These are phyloP conservation scores for Picochlorum sp. DNA, from an alignment of 139 green algal genomes.

Conservation along the genomic window DNA sequence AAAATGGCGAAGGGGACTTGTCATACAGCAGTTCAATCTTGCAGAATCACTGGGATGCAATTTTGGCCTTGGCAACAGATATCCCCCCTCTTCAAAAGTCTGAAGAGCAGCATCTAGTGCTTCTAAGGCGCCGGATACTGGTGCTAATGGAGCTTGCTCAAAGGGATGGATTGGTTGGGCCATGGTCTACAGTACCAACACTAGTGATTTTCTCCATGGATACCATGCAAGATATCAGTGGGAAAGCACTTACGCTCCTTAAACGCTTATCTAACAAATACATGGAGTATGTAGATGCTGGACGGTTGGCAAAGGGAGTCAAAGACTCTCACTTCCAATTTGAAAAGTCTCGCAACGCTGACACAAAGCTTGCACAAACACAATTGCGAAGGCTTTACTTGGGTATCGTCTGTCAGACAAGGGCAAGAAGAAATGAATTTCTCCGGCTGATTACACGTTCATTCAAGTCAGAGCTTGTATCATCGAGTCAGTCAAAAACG, in stretches of 20 bases:
- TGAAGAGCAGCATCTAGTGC: neutral
- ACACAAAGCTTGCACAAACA: neutral
- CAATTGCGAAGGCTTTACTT: neutral
- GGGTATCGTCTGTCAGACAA: neutral
- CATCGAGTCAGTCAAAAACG: neutral
- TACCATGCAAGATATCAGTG: constrained; percentile 20
- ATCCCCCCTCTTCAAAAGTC: neutral
- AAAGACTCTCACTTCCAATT: neutral
- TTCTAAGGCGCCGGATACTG: neutral
- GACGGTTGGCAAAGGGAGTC: constrained; percentile 1
- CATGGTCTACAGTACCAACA: constrained; percentile 48
- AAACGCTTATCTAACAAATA: constrained; percentile 8
- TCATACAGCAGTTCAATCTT: constrained; percentile 29
- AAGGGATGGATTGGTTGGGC: constrained; percentile 52
- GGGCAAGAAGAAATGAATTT: neutral
- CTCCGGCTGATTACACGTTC: neutral
- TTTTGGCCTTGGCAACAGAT: constrained; percentile 46
- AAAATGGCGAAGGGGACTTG: constrained; percentile 56
- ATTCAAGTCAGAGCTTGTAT: neutral
- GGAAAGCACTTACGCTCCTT: constrained; percentile 20
- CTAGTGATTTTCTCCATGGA: constrained; percentile 54
- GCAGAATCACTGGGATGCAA: constrained; percentile 45
- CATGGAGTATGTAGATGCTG: constrained; percentile 14
- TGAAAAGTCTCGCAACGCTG: neutral
- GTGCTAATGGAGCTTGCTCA: constrained; percentile 60